Percentiles rank a stretch among this genome's conserved stretches.
Evolutionary conservation across 78 protist genomes (phyloP).

Genomic region (Dictyostelium purpureum): DNA sequence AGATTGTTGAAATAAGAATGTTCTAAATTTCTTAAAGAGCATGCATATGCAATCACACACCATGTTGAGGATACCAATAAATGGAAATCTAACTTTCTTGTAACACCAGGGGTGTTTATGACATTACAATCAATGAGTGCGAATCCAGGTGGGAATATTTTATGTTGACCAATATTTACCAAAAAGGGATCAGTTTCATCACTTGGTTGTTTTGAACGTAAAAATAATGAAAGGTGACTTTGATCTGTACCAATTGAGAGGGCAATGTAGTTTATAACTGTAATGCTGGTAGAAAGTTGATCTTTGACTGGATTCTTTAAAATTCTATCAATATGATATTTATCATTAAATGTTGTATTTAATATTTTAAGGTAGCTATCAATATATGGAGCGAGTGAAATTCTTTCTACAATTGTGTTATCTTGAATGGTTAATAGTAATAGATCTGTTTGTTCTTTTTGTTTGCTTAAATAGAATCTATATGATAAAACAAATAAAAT

Average conservation of each 20-base stretch:
- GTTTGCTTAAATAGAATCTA: not conserved
- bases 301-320: not conserved
- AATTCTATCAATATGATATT: not conserved
- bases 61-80: not conserved
- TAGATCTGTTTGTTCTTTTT: not conserved
- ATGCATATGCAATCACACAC: not conserved
- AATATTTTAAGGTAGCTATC: not conserved
- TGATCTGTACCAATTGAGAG: constrained; percentile 5
- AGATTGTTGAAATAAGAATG: not conserved
- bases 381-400: too few relatives aligned
- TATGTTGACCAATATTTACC: not conserved
- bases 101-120: not conserved
- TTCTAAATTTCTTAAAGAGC: not conserved
- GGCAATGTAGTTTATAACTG: constrained; percentile 4
- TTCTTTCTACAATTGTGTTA: too few relatives aligned
- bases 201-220: not conserved
- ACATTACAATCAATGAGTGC: not conserved
- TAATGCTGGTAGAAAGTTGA: not conserved
- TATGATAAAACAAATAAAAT: not conserved
- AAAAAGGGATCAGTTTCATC: not conserved
- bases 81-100: not conserved
- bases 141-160: not conserved
- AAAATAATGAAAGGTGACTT: not conserved
- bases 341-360: not conserved
- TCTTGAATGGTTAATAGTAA: too few relatives aligned